Base-by-base conservation (phyloP, 371 early-diverging fungal species). In the Zancudomyces culisetae region DNA sequence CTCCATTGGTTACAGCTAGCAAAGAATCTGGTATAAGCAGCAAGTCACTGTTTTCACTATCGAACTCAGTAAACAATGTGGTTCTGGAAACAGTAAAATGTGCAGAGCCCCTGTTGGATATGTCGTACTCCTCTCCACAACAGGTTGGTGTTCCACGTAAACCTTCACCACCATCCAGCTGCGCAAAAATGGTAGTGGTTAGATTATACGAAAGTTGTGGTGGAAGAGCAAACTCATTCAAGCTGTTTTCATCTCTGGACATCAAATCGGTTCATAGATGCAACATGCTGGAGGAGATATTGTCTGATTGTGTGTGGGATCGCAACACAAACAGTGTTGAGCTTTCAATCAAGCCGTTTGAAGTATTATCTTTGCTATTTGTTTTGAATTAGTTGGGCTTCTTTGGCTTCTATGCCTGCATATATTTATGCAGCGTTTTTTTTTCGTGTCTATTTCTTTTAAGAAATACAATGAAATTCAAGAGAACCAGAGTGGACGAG, bases 131-230 rank as follows among this genome's bases (percentile, higher is more conserved):
- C 60, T 85, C 87, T 0, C 64, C 94, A 55, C 94, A 93, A 62
- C 57, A 70, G 10, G 83, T 93, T 1, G 93, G 92, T 65, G 87
- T 87, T 60, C 62, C 68, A 8, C 53, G 22, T 19, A 48, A 48
- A 48, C 24, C n/a, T 27, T 52, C 66, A 2, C 62, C 69, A 3
- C 21, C 3, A 23, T 27, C 24, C 12, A 43, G 4, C 20, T 43
- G 12, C 8, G 10, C 48, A 29, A 66, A 76, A 26, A 66, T 71
- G 42, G 49, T 94, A 18, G 70, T 94, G 27, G 53, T 97, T 22
- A 74, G 98, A 41, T 53, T 94, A 8, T 89, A 87, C 61, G 95
- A 97, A 62, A 80, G 89, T 0, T 85, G 77, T 62, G 95, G 98
- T n/a, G 93, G 92, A 4, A 81, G 81, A 12, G 80, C 81, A 1